Conservation (phyloP, 192 early-diverging fungal genomes). For the Rhizophlyctis rosea region DNA sequence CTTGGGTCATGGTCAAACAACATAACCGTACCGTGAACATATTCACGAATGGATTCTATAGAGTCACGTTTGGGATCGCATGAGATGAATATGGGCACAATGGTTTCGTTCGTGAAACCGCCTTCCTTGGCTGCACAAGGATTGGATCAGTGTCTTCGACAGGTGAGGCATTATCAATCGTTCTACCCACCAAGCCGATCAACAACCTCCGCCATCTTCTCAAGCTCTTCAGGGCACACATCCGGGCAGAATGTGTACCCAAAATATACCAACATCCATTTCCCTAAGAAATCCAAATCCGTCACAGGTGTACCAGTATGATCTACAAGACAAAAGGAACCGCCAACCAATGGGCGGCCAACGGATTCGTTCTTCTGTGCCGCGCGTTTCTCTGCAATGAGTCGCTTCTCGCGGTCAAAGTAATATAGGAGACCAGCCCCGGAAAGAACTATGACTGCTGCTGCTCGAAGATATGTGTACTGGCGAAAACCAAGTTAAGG, state of each 20-base stretch:
- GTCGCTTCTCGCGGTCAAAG: slow-evolving; percentile 38
- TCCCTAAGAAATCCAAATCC: slow-evolving; percentile 75
- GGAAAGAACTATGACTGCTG: no score
- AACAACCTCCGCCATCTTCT: slow-evolving; percentile 91
- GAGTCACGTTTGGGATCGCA: slow-evolving; percentile 96
- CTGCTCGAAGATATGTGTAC: no score
- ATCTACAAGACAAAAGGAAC: slow-evolving; percentile 83
- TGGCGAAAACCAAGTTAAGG: no score
- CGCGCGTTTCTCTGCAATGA: slow-evolving; percentile 26
- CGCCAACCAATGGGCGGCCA: slow-evolving; percentile 90
- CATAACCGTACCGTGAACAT: slow-evolving; percentile 38
- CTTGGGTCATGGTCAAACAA: slow-evolving; percentile 5
- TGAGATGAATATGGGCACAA: slow-evolving; percentile 92
- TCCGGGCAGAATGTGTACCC: slow-evolving; percentile 99
- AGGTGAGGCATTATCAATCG: neutral
- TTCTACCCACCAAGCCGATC: slow-evolving; percentile 63
- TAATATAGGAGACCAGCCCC: slow-evolving; percentile 36
- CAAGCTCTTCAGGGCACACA: slow-evolving; percentile 97
- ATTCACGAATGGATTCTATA: slow-evolving; percentile 67
- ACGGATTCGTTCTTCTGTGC: slow-evolving; percentile 28
- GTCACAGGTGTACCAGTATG: slow-evolving; percentile 70
- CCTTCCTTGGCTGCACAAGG: slow-evolving; percentile 15
- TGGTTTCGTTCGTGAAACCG: slow-evolving; percentile 22
- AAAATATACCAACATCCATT: slow-evolving; percentile 92
- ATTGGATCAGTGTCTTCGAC: slow-evolving; percentile 5